phyloP scores from a whole-genome alignment of 2,329 filamentous ascomycete species.

The Talaromyces sp. region DNA sequence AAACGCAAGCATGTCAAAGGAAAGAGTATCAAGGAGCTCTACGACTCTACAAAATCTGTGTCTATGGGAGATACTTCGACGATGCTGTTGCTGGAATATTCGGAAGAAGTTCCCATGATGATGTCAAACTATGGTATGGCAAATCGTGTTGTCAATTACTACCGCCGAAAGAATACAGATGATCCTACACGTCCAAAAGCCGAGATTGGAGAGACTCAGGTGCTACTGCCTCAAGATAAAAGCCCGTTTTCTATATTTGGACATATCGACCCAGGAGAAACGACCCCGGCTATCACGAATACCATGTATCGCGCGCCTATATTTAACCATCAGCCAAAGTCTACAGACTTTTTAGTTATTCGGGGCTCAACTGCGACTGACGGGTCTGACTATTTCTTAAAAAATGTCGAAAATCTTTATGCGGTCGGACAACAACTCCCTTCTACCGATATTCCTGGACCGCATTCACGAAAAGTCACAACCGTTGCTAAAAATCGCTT shows the following conservation, averaged over 20 bases:
- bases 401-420: constrained; percentile 86
- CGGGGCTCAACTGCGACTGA: constrained; percentile 73
- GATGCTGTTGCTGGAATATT: constrained; percentile 88
- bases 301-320: constrained; percentile 93
- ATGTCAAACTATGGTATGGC: constrained; percentile 98
- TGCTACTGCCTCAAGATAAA: constrained; percentile 87
- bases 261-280: constrained; percentile 85
- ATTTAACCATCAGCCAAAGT: constrained; percentile 76
- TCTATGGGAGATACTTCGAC: constrained; percentile 85
- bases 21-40: constrained; percentile 73
- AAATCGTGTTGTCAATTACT: constrained; percentile 93
- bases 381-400: constrained; percentile 77
- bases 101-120: constrained; percentile 85
- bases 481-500: constrained; percentile 95
- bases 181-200: constrained; percentile 71
- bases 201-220: constrained; percentile 83
- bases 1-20: constrained; percentile 83
- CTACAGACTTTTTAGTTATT: constrained; percentile 81
- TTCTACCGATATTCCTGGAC: constrained; percentile 85
- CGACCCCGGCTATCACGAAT: constrained; percentile 86
- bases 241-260: constrained; percentile 96
- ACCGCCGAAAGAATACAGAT: constrained; percentile 76
- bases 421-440: constrained; percentile 92
- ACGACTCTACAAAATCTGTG: constrained; percentile 74
- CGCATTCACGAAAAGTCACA: constrained; percentile 90